Percentiles rank a stretch among this genome's conserved stretches.
These are phyloP conservation scores for Pichiaceae sp. DNA, from an alignment of 1,139 yeast genomes.

Conservation along the genomic window DNA sequence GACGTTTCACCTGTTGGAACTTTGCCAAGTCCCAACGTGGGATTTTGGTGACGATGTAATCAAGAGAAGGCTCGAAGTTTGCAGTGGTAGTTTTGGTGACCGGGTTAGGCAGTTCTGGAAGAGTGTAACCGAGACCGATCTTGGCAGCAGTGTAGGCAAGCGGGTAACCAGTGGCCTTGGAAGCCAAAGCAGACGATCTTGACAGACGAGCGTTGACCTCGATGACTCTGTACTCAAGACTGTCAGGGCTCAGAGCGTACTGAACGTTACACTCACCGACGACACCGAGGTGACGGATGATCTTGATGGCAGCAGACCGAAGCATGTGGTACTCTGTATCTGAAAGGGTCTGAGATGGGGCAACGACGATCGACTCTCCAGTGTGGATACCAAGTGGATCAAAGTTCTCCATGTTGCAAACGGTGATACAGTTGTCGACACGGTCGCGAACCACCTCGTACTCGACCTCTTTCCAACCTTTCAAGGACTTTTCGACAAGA, in stretches of 20 bases:
- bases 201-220: slow-evolving; percentile 97
- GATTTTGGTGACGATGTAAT: slow-evolving; percentile 92
- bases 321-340: slow-evolving; percentile 98
- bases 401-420: slow-evolving; percentile 98
- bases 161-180: slow-evolving; percentile 98
- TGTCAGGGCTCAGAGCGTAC: slow-evolving; percentile 92
- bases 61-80: slow-evolving; percentile 93
- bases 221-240: slow-evolving; percentile 89
- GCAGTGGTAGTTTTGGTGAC: slow-evolving; percentile 95
- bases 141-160: slow-evolving; percentile 98
- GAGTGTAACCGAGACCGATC: slow-evolving; percentile 87
- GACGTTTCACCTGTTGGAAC: slow-evolving; percentile 90
- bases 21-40: slow-evolving; percentile 98
- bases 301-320: slow-evolving; percentile 93
- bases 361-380: slow-evolving; percentile 98
- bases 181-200: slow-evolving; percentile 95
- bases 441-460: slow-evolving; percentile 98
- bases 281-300: slow-evolving; percentile 95
- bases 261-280: slow-evolving; percentile 99
- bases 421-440: slow-evolving; percentile 95
- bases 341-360: slow-evolving; percentile 94
- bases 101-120: slow-evolving; percentile 93
- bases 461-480: slow-evolving; percentile 99
- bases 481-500: slow-evolving; percentile 89
- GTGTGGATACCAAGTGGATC: slow-evolving; percentile 98